Evolutionary conservation across 1,284 basidiomycete species (phyloP).

Genomic region (Boletellus deceptivus): DNA sequence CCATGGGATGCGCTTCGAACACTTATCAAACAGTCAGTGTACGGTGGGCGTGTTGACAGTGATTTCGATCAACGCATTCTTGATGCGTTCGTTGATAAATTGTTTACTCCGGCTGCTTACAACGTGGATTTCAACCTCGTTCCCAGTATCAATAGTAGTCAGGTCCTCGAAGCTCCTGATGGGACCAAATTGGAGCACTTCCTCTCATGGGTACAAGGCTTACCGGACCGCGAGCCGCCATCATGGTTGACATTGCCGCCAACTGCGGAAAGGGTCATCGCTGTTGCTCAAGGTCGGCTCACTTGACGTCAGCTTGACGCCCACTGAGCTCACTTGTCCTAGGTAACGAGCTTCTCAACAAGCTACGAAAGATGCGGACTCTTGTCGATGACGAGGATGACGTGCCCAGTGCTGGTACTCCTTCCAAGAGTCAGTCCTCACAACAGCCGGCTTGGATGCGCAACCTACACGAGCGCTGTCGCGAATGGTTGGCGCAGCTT

Average conservation of each 20-base stretch:
- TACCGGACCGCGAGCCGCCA: constrained; percentile 90
- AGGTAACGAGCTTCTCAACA: constrained; percentile 82
- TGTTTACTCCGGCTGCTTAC: constrained; percentile 86
- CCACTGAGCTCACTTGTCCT: constrained; percentile 12
- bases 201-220: constrained; percentile 78
- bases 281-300: constrained; percentile 78
- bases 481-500: constrained; percentile 77
- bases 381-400: constrained; percentile 87
- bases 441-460: constrained; percentile 94
- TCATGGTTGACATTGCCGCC: constrained; percentile 90
- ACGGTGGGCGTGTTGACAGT: constrained; percentile 91
- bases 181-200: constrained; percentile 91
- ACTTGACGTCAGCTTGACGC: neutral
- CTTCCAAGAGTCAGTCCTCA: constrained; percentile 59
- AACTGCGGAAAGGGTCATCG: constrained; percentile 88
- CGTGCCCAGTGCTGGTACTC: constrained; percentile 43
- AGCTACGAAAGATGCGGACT: constrained; percentile 90
- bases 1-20: constrained; percentile 92
- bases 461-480: constrained; percentile 71
- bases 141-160: constrained; percentile 55
- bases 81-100: constrained; percentile 85
- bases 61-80: constrained; percentile 91
- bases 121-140: constrained; percentile 91
- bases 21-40: constrained; percentile 91
- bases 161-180: constrained; percentile 76